Conservation (phyloP, 352 stramenopile genomes). For the Blastocystis sp. region DNA sequence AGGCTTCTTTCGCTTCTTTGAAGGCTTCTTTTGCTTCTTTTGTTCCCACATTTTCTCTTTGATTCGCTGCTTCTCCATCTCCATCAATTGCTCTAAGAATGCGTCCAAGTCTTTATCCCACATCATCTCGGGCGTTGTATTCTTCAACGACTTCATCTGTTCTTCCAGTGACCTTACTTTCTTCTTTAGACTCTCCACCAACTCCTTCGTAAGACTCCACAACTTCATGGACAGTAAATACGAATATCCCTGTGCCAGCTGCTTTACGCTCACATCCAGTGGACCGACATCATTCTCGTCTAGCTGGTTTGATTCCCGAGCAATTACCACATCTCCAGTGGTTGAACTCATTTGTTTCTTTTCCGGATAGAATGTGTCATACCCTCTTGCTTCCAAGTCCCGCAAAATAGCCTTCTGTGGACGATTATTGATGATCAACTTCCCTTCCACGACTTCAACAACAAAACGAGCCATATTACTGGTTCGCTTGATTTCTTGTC, state of each 20-base stretch:
- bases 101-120: constrained; percentile 85
- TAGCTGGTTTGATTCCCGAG: constrained; percentile 67
- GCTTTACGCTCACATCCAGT: constrained; percentile 65
- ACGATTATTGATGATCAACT: constrained; percentile 84
- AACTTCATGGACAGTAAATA: constrained; percentile 90
- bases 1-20: neutral
- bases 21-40: neutral
- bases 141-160: constrained; percentile 75
- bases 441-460: constrained; percentile 78
- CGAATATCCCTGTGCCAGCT: constrained; percentile 71
- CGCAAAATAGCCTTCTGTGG: constrained; percentile 83
- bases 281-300: constrained; percentile 23
- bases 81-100: constrained; percentile 71
- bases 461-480: constrained; percentile 92
- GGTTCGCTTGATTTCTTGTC: constrained; percentile 79
- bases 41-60: constrained; percentile 51
- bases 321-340: constrained; percentile 67
- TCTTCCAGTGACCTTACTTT: constrained; percentile 78
- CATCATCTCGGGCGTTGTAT: constrained; percentile 77
- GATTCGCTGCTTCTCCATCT: constrained; percentile 29
- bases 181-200: constrained; percentile 77
- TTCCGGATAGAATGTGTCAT: constrained; percentile 71
- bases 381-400: constrained; percentile 79
- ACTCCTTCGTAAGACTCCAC: constrained; percentile 83
- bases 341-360: constrained; percentile 66